phyloP scores from a whole-genome alignment of 192 early-diverging fungal species.

The Gryganskiella cystojenkinii region DNA sequence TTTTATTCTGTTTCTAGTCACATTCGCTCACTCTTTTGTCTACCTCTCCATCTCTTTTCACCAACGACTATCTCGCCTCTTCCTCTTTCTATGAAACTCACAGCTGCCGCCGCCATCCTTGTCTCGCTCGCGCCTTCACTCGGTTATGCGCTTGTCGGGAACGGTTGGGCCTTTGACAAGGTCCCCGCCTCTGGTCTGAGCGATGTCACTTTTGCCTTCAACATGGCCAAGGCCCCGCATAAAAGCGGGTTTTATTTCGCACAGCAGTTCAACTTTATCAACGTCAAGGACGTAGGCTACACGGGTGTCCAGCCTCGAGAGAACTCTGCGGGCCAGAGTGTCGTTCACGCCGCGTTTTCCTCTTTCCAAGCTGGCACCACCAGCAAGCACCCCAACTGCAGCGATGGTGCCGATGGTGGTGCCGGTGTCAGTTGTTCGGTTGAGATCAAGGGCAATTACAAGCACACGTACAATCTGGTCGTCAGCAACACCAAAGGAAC shows the following conservation, averaged over 20 bases:
- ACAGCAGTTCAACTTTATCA: constrained; percentile 6
- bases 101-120: background rate
- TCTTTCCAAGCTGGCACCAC: background rate
- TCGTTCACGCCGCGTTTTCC: constrained; percentile 1
- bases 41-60: too few species aligned
- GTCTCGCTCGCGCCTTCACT: background rate
- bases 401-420: background rate
- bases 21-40: too few species aligned
- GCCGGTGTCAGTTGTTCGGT: constrained; percentile 1
- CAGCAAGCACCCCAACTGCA: constrained; percentile 1
- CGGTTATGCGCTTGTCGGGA: background rate
- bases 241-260: background rate
- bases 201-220: constrained; percentile 5
- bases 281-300: background rate
- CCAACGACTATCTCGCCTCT: too few species aligned
- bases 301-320: constrained; percentile 5
- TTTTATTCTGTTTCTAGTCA: too few species aligned
- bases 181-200: background rate
- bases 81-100: too few species aligned
- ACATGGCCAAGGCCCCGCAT: constrained; percentile 5
- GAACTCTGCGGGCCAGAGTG: background rate
- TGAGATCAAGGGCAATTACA: background rate
- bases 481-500: background rate
- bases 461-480: background rate
- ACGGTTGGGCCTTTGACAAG: background rate